A percentile compares a stretch with the other conserved stretches of the same genome.
Evolutionary conservation across 192 early-diverging fungal genomes (phyloP).

Genomic region (Mortierella alpina): DNA sequence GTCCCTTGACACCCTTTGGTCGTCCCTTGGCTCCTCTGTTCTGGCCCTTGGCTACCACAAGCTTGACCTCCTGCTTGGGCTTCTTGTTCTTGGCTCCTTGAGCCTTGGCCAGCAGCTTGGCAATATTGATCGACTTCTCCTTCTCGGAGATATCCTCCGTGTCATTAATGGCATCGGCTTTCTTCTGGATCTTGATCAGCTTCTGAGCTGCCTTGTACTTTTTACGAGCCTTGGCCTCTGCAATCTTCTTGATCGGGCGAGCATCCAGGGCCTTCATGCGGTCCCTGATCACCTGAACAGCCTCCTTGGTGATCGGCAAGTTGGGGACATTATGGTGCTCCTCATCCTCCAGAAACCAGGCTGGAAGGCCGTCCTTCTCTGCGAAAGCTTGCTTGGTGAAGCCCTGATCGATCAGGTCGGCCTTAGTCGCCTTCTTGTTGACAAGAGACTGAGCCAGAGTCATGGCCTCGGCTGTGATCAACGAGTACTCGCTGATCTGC

Average conservation of each 20-base stretch:
- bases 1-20: slow-evolving; percentile 97
- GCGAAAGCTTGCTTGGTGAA: slow-evolving; percentile 92
- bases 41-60: slow-evolving; percentile 91
- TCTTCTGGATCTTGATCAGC: slow-evolving; percentile 86
- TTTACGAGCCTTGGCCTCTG: slow-evolving; percentile 98
- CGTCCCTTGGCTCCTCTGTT: slow-evolving; percentile 90
- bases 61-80: slow-evolving; percentile 78
- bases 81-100: slow-evolving; percentile 79
- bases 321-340: slow-evolving; percentile 86
- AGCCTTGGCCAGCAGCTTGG: slow-evolving; percentile 84
- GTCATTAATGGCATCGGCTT: slow-evolving; percentile 86
- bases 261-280: slow-evolving; percentile 91
- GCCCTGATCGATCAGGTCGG: slow-evolving; percentile 89
- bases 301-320: slow-evolving; percentile 97
- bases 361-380: slow-evolving; percentile 87
- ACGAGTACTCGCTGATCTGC: slow-evolving; percentile 54
- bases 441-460: slow-evolving; percentile 88
- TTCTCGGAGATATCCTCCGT: slow-evolving; percentile 91
- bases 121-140: slow-evolving; percentile 84
- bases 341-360: slow-evolving; percentile 97
- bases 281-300: slow-evolving; percentile 84
- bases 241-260: slow-evolving; percentile 98
- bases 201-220: slow-evolving; percentile 77
- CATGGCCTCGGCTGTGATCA: slow-evolving; percentile 93
- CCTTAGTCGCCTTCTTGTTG: slow-evolving; percentile 78